These are phyloP conservation scores for Epichloe uncinata DNA, from an alignment of 2,329 filamentous ascomycete species.

Conservation along the genomic window DNA sequence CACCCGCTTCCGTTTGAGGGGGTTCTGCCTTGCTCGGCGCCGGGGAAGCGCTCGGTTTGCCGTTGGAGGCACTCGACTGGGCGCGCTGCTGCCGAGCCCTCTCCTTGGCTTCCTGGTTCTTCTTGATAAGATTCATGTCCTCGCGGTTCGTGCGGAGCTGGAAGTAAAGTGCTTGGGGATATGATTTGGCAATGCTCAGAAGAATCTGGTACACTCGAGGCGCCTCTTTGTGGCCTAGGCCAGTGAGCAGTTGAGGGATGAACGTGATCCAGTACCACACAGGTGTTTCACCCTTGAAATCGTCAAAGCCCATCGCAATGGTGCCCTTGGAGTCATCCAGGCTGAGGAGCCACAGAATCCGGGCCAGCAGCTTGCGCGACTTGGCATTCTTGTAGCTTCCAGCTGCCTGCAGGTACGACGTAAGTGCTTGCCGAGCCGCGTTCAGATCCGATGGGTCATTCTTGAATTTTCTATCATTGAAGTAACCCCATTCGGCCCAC, in stretches of 20 bases:
- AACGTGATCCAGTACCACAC: constrained; percentile 99
- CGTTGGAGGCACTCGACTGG: constrained; percentile 30
- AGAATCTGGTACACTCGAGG: constrained; percentile 75
- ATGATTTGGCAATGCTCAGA: constrained; percentile 86
- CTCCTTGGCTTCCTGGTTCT: constrained; percentile 67
- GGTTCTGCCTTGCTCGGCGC: constrained; percentile 40
- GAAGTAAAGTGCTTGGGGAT: constrained; percentile 93
- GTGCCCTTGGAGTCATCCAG: constrained; percentile 78
- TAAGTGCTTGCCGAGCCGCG: constrained; percentile 80
- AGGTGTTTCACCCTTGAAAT: constrained; percentile 93
- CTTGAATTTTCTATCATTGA: constrained; percentile 94
- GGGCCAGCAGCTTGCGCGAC: constrained; percentile 81
- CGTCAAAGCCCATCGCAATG: constrained; percentile 77
- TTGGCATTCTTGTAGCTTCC: constrained; percentile 96
- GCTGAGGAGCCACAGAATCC: constrained; percentile 91
- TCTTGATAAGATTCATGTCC: constrained; percentile 87
- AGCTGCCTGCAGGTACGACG: constrained; percentile 90
- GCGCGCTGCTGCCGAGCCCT: constrained; percentile 39
- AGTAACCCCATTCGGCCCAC: constrained; percentile 98
- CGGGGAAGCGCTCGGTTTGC: constrained; percentile 33
- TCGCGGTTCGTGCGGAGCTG: constrained; percentile 85
- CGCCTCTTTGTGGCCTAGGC: constrained; percentile 82
- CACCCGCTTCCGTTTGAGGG: constrained; percentile 21
- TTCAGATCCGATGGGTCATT: constrained; percentile 71
- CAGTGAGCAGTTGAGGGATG: constrained; percentile 89